Evolutionary conservation across 768 basidiomycete species (phyloP), one percentile per base, ranked within the genome.

Genomic region (Tulasnella sp.): DNA sequence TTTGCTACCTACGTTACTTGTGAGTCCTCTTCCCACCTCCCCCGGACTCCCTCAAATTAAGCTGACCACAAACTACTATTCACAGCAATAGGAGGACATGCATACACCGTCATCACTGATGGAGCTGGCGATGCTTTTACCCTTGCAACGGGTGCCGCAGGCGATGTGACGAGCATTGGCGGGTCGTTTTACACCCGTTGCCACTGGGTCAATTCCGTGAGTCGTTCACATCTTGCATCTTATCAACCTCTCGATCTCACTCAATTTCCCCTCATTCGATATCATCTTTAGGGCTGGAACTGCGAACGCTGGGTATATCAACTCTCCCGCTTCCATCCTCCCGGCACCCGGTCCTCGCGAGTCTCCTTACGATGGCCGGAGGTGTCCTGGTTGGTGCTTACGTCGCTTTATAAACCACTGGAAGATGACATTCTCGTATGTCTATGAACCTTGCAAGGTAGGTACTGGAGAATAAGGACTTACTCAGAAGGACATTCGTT

Each of bases 341-440:
- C 78, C 6, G 71, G 37, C 36, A 78, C n/a, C 80, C 81, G 5
- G 72, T 84, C n/a, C 76, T 85, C 15, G 79, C 80, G 8, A 79
- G 82, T 36, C 77, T 85, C 2, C 70, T 79, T 0, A 81, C 82
- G 15, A 81, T 82, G 9, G 38, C 83, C 15, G 80, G 82, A 8
- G 82, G 83, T 34, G 81, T 81, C 31, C 80, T 84, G 31, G 74
- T 84, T 34, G 85, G 85, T n/a, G 85, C 86, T n/a, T 82, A 84
- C 79, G 81, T 84, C 7, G 83, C 81, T 34, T 81, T 84, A 69
- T 84, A 80, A 79, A 64, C 58, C 58, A 22, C 29, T n/a, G 0
- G 1, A 8, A 49, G 45, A 49, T 49, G 19, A 19, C n/a, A 49
- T 22, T 22, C 45, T 22, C n/a, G 19, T 49, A 15, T 1, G 19